phyloP scores from a whole-genome alignment of 805 yeast species.

The Metschnikowia amazonensis region DNA sequence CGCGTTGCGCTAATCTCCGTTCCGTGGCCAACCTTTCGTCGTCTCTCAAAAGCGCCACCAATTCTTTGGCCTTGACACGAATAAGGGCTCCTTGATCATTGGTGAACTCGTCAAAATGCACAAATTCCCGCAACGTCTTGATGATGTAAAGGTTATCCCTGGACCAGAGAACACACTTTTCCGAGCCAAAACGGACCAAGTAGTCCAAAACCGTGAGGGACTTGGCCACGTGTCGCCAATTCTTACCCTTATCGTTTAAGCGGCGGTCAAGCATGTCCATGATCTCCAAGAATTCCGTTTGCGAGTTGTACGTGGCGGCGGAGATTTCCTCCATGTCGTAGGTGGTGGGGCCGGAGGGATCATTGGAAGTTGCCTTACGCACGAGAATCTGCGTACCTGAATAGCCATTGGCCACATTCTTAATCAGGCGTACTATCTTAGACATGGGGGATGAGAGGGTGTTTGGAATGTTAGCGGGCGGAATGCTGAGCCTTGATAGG shows the following conservation, averaged over 20 bases:
- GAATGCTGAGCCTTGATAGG: neutral
- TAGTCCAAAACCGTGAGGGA: constrained; percentile 86
- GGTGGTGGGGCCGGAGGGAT: constrained; percentile 77
- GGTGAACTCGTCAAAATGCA: constrained; percentile 70
- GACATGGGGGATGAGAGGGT: constrained; percentile 49
- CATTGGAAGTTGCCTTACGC: constrained; percentile 89
- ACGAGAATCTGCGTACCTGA: constrained; percentile 81
- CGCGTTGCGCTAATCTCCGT: constrained; percentile 42
- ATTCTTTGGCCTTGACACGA: constrained; percentile 85
- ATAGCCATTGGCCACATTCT: constrained; percentile 88
- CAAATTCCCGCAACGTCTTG: constrained; percentile 88
- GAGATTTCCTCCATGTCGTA: constrained; percentile 82
- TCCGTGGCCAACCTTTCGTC: constrained; percentile 76
- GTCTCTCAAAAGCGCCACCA: constrained; percentile 74
- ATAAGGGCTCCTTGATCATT: constrained; percentile 83
- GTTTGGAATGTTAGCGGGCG: neutral
- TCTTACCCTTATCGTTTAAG: constrained; percentile 91
- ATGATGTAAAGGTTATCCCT: constrained; percentile 82
- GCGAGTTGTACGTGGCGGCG: constrained; percentile 60
- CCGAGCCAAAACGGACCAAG: constrained; percentile 79
- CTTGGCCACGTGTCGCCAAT: constrained; percentile 96
- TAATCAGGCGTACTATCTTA: constrained; percentile 76
- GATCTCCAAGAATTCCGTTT: constrained; percentile 74
- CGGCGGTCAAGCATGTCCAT: constrained; percentile 94
- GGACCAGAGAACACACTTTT: constrained; percentile 87